Percentiles rank a stretch among this genome's conserved stretches.
These are phyloP conservation scores for Tetradesmus lagerheimii DNA, from an alignment of 139 green algal species.

Conservation along the genomic window DNA sequence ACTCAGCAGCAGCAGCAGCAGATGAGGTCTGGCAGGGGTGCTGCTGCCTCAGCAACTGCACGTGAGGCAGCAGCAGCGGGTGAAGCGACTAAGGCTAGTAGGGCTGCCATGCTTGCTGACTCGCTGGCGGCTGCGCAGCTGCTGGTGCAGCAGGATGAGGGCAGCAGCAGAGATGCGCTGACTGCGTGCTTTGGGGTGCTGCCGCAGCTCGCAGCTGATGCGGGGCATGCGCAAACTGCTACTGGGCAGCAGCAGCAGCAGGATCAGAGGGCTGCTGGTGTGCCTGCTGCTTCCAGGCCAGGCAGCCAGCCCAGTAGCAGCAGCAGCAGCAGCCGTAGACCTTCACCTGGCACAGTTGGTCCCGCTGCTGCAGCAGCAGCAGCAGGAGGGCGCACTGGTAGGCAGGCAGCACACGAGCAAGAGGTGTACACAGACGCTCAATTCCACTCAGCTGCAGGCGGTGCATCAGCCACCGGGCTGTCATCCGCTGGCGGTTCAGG, in stretches of 20 bases:
- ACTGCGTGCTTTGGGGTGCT: neutral
- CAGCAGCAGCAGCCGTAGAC: neutral
- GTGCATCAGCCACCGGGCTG: neutral
- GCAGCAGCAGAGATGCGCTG: neutral
- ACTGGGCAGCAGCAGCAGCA: neutral
- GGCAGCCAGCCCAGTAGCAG: neutral
- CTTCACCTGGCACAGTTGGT: neutral
- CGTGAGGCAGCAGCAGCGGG: neutral
- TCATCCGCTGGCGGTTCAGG: neutral
- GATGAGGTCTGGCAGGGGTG: neutral
- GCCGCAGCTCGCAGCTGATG: neutral
- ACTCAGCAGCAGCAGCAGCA: neutral
- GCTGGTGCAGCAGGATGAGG: conserved; percentile 5
- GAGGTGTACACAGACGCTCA: neutral
- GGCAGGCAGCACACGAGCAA: neutral
- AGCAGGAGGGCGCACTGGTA: neutral
- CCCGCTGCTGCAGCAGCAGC: neutral
- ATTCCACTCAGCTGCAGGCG: neutral
- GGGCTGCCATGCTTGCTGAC: neutral
- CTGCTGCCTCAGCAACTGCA: neutral
- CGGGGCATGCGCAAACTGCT: neutral
- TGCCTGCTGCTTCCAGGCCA: neutral
- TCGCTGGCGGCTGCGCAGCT: neutral
- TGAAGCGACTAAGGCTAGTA: neutral
- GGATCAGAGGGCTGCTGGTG: neutral